A percentile compares a stretch with the other conserved stretches of the same genome.
phyloP scores from a whole-genome alignment of 176 grass and related monocot genomes.

The Coix lacrymajobi region DNA sequence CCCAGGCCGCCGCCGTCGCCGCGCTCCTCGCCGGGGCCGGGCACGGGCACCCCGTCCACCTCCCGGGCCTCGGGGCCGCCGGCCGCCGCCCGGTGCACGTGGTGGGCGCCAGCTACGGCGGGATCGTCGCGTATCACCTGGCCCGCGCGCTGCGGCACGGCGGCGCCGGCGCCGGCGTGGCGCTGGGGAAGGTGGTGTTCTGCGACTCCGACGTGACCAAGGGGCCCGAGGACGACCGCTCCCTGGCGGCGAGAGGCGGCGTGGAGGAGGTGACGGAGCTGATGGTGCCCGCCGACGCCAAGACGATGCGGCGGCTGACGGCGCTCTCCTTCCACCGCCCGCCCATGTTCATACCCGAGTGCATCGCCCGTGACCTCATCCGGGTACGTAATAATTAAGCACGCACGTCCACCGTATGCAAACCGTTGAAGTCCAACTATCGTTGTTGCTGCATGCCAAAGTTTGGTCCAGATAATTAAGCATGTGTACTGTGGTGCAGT shows the following conservation, averaged over 20 bases:
- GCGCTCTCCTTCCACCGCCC: conserved; percentile 46
- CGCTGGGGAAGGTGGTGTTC: conserved; percentile 51
- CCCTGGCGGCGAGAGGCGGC: conserved; percentile 52
- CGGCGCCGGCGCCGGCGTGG: background rate
- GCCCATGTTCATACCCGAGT: conserved; percentile 68
- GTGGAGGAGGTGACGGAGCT: conserved; percentile 49
- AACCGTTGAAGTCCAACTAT: background rate
- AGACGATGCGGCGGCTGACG: conserved; percentile 40
- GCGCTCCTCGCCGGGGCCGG: conserved; percentile 24
- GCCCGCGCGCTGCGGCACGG: conserved; percentile 41
- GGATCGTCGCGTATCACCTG: conserved; percentile 79
- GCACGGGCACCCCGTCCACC: background rate
- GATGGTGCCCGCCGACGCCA: conserved; percentile 49
- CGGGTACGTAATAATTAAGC: conserved; percentile 49
- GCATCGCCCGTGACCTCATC: conserved; percentile 56
- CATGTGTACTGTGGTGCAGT: too few relatives aligned
- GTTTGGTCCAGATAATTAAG: background rate
- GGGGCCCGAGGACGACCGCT: conserved; percentile 54
- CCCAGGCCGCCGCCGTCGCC: conserved; percentile 64
- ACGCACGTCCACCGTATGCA: background rate
- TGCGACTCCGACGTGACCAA: conserved; percentile 68
- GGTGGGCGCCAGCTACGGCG: conserved; percentile 88
- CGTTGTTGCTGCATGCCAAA: background rate
- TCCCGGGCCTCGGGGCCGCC: background rate
- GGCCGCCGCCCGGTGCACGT: conserved; percentile 42